Evolutionary conservation across 371 early-diverging fungal species (phyloP).

Genomic region (Gilbertella persicaria): DNA sequence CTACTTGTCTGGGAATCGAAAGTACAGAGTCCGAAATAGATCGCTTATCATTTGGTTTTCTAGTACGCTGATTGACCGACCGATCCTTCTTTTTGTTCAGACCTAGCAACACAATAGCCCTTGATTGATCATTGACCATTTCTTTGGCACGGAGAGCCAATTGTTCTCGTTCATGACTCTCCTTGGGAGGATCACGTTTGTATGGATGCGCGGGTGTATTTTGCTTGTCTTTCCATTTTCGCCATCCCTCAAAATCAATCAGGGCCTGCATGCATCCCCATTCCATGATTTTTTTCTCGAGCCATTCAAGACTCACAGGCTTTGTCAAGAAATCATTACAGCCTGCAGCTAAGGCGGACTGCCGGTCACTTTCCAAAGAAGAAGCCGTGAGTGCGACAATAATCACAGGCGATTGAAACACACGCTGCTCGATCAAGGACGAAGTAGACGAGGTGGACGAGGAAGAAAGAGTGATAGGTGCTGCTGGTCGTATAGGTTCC

Average conservation of each 20-base stretch:
- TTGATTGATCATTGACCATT: constrained; percentile 14
- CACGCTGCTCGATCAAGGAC: background rate
- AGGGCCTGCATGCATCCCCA: constrained; percentile 94
- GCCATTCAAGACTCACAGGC: constrained; percentile 82
- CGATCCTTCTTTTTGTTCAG: constrained; percentile 11
- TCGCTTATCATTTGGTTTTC: too few species aligned
- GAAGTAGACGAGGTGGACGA: constrained; percentile 7
- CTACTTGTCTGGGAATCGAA: constrained; percentile 21
- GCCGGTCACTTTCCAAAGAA: constrained; percentile 73
- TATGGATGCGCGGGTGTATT: constrained; percentile 1
- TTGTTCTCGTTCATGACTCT: background rate
- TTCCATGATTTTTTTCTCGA: constrained; percentile 84
- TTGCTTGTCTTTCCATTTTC: constrained; percentile 58
- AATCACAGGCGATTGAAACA: constrained; percentile 77
- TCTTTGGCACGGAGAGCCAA: constrained; percentile 9
- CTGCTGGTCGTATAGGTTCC: too few species aligned
- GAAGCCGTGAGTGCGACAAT: constrained; percentile 90
- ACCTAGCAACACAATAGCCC: constrained; percentile 17
- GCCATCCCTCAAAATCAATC: constrained; percentile 85
- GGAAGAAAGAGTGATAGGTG: constrained; percentile 3
- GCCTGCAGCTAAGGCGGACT: constrained; percentile 81
- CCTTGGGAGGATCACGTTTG: background rate
- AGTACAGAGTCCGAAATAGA: background rate
- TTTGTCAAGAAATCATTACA: constrained; percentile 91
- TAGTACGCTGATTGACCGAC: background rate